phyloP scores from a whole-genome alignment of 2,329 filamentous ascomycete genomes.

The Aureobasidium pullulans region DNA sequence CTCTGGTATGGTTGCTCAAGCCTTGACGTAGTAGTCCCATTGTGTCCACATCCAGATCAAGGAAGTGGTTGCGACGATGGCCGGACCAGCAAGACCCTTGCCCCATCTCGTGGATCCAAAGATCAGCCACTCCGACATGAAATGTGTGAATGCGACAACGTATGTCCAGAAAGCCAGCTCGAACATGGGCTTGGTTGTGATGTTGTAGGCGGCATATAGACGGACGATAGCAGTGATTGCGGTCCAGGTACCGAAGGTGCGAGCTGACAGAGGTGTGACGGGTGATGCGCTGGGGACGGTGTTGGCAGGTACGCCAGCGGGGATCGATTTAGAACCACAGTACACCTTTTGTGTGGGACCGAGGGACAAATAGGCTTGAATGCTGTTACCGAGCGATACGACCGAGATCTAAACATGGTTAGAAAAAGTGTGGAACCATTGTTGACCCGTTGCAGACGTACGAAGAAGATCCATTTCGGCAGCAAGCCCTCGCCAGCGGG shows the following conservation, averaged over 20 bases:
- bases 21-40: slow-evolving; percentile 60
- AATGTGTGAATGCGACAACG: slow-evolving; percentile 68
- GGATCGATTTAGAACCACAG: slow-evolving; percentile 44
- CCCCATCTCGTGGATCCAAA: slow-evolving; percentile 68
- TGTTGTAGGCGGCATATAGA: slow-evolving; percentile 76
- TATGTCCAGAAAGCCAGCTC: slow-evolving; percentile 78
- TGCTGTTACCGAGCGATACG: slow-evolving; percentile 73
- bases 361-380: slow-evolving; percentile 76
- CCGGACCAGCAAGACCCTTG: slow-evolving; percentile 51
- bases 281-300: slow-evolving; percentile 29
- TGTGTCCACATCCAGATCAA: slow-evolving; percentile 59
- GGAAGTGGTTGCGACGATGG: slow-evolving; percentile 49
- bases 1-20: neutral
- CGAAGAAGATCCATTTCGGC: slow-evolving; percentile 60
- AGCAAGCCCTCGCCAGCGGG: slow-evolving; percentile 45
- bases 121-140: slow-evolving; percentile 69
- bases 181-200: slow-evolving; percentile 65
- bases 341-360: slow-evolving; percentile 84
- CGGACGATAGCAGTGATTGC: slow-evolving; percentile 69
- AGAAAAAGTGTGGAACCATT: neutral
- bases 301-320: slow-evolving; percentile 19
- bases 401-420: slow-evolving; percentile 59
- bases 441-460: slow-evolving; percentile 30
- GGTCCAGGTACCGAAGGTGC: slow-evolving; percentile 85
- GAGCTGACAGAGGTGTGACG: slow-evolving; percentile 67